Conservation (phyloP, 2,329 filamentous ascomycete genomes). For the Sphaerulina vaccinii region DNA sequence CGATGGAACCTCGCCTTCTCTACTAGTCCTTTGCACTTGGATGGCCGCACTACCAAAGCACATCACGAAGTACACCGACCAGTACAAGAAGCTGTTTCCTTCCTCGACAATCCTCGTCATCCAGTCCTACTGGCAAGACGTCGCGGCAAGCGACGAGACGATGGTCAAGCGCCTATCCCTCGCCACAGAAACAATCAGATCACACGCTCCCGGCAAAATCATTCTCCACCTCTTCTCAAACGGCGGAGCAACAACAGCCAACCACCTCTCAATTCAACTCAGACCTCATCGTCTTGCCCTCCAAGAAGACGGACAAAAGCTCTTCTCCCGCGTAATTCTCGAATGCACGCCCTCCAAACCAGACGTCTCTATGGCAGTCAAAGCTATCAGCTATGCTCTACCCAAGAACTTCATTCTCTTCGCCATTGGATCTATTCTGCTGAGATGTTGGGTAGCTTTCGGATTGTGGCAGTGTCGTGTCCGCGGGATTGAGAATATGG, state of each 20-base stretch:
- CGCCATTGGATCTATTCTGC: constrained; percentile 15
- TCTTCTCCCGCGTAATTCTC: constrained; percentile 28
- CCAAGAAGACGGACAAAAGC: neutral
- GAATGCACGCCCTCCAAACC: constrained; percentile 34
- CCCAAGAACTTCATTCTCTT: constrained; percentile 18
- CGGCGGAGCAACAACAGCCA: constrained; percentile 33
- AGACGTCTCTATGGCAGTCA: constrained; percentile 16
- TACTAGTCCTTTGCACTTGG: constrained; percentile 25
- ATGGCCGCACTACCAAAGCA: constrained; percentile 34
- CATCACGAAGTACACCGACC: constrained; percentile 35
- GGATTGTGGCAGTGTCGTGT: constrained; percentile 4
- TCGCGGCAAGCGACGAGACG: constrained; percentile 12
- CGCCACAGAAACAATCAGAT: constrained; percentile 1
- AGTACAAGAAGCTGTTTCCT: constrained; percentile 32
- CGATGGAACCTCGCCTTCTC: neutral
- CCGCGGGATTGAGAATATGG: constrained; percentile 7
- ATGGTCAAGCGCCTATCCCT: constrained; percentile 7
- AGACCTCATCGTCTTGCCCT: neutral
- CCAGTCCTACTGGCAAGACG: constrained; percentile 28
- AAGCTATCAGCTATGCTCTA: constrained; percentile 23
- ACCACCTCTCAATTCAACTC: constrained; percentile 23
- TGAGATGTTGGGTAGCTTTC: constrained; percentile 9
- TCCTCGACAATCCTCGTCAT: constrained; percentile 33
- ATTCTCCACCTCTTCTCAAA: constrained; percentile 39
- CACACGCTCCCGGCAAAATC: constrained; percentile 11